These are phyloP conservation scores for Nymphaea thermarum DNA, from an alignment of 164 flowering plant genomes.

Conservation along the genomic window DNA sequence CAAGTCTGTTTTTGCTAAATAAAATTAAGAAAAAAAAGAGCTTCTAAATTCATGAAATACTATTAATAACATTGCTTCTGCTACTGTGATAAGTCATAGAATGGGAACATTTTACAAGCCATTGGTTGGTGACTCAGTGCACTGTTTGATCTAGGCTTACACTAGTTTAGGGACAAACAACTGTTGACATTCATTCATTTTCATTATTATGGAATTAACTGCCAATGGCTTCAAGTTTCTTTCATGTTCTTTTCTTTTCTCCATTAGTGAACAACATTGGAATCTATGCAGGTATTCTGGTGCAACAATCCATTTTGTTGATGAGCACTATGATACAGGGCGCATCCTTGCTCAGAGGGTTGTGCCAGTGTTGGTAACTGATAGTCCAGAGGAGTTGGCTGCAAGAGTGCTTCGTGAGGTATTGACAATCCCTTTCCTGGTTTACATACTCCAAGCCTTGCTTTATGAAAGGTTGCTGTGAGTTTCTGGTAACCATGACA, in stretches of 20 bases:
- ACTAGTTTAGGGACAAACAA: no score
- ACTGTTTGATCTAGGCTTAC: no score
- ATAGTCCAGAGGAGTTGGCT: conserved; percentile 73
- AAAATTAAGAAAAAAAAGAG: no score
- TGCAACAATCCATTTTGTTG: conserved; percentile 83
- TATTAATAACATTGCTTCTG: no score
- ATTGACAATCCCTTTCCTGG: conserved; percentile 1
- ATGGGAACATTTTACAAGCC: background rate
- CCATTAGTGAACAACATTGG: background rate
- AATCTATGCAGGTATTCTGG: conserved; percentile 53
- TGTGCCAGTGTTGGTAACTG: conserved; percentile 66
- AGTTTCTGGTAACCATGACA: background rate
- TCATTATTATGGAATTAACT: no score
- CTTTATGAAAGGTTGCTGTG: background rate
- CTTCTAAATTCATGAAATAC: no score
- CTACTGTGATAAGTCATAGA: background rate
- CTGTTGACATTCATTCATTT: no score
- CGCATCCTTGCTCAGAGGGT: conserved; percentile 81
- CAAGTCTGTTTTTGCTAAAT: no score
- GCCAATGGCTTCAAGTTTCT: background rate
- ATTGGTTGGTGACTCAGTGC: no score
- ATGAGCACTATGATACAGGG: conserved; percentile 86
- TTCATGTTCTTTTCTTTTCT: background rate
- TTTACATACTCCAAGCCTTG: background rate
- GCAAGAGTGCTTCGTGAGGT: conserved; percentile 82